Percentiles rank a stretch among this genome's conserved stretches.
Conservation (phyloP, 1,139 yeast species). For the Pichia sp. region DNA sequence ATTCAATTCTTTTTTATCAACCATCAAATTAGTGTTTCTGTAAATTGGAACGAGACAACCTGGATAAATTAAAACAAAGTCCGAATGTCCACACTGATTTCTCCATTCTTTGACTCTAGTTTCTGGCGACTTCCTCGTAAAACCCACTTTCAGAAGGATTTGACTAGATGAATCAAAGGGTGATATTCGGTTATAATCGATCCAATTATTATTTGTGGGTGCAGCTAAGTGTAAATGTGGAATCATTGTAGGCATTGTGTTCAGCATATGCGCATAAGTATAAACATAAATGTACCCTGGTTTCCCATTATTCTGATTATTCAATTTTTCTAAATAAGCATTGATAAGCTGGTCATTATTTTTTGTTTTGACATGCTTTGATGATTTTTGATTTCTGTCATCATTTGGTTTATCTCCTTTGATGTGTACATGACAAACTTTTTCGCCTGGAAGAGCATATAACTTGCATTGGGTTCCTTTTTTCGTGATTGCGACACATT, state of each 20-base stretch:
- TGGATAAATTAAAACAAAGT: constrained; percentile 37
- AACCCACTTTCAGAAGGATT: constrained; percentile 49
- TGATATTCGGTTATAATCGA: constrained; percentile 30
- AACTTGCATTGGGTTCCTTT: constrained; percentile 11
- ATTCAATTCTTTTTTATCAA: constrained; percentile 12
- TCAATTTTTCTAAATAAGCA: not conserved
- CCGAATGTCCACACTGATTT: constrained; percentile 42
- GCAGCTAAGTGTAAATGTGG: constrained; percentile 30
- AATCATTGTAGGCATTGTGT: constrained; percentile 25
- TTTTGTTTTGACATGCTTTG: no score
- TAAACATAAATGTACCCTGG: constrained; percentile 50
- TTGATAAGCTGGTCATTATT: not conserved
- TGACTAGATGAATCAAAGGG: constrained; percentile 37
- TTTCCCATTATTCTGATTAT: not conserved
- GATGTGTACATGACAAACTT: constrained; percentile 13
- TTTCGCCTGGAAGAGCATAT: constrained; percentile 6
- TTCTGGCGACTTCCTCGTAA: constrained; percentile 44
- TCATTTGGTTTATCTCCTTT: not conserved
- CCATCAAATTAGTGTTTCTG: constrained; percentile 5
- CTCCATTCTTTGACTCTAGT: constrained; percentile 50
- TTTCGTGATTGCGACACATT: constrained; percentile 9
- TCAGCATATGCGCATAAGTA: constrained; percentile 40
- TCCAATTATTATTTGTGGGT: constrained; percentile 18
- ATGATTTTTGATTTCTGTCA: not conserved
- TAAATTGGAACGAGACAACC: constrained; percentile 13